Evolutionary conservation across 176 grass and related monocot species (phyloP), one percentile per base, ranked within the genome.

Genomic region (Carex parvula): DNA sequence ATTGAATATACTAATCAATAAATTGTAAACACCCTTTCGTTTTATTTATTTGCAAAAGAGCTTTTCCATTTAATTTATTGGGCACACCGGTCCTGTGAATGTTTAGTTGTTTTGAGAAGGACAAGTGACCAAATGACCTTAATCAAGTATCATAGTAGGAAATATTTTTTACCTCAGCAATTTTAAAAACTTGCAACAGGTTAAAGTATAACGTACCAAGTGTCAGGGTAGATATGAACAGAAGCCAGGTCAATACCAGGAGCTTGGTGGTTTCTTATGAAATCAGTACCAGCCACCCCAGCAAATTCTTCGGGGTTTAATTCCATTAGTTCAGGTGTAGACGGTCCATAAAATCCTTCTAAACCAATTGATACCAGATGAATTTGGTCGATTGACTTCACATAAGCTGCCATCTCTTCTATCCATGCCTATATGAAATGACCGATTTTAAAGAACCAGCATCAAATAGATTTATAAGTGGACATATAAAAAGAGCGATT

Each of bases 271-370:
- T 93, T 95, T 73, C 86, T 91, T 60, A 95, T 90, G 84, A 98
- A 98, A 84, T 95, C 91, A 16, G 91, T 93, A 84, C 95, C 92
- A 84, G 37, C 60, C 79, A 80, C 64, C 57, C 82, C 92, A 55
- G 82, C 92, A 62, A 75, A 91, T 35, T 59, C 74, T 56, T 86
- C 56, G 32, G 95, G 92, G 56, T 95, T 98, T 35, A 93, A 64
- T 0, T 84, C 14, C 74, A 87, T 17, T 82, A 86, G 80, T 82
- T 93, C 82, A 26, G 92, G 84, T 57, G 91, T 94, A 21, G 89
- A 98, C 0, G 85, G 86, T 53, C 89, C 92, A 70, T 93, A 98
- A 86, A 93, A 95, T 18, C 95, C 91, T 86, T 95, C 95, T 75
- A 89, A 35, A 39, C 91, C 91, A 15, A 94, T 63, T 62, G 85